These are phyloP conservation scores for Colletotrichum gloeosporioides DNA, from an alignment of 2,329 filamentous ascomycete genomes.

Conservation along the genomic window DNA sequence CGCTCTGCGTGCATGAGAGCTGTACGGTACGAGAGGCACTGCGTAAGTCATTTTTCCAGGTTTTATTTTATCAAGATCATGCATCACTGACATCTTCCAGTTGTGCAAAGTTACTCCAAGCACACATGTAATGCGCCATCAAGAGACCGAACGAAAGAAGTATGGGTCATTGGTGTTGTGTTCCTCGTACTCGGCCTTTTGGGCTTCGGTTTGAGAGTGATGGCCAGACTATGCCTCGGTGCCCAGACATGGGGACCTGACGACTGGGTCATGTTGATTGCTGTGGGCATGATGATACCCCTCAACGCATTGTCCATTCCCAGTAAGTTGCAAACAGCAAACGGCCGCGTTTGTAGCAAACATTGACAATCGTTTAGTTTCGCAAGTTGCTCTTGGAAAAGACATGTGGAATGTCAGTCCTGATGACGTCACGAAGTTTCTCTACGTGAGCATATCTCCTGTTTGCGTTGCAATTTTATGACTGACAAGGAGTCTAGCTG, in stretches of 20 bases:
- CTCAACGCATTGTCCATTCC: constrained; percentile 5
- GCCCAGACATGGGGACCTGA: constrained; percentile 38
- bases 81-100: not conserved
- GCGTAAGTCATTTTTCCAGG: not conserved
- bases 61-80: not conserved
- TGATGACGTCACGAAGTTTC: constrained; percentile 29
- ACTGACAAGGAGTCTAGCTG: constrained; percentile 22
- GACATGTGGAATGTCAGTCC: constrained; percentile 41
- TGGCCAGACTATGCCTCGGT: constrained; percentile 30
- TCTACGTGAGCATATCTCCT: constrained; percentile 28
- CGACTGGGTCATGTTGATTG: constrained; percentile 42
- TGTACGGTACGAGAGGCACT: constrained; percentile 24
- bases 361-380: constrained; percentile 29
- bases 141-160: constrained; percentile 29
- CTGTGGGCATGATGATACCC: constrained; percentile 24
- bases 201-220: constrained; percentile 33
- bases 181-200: constrained; percentile 32
- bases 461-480: not conserved
- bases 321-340: not conserved
- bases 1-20: constrained; percentile 19
- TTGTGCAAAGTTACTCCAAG: constrained; percentile 26
- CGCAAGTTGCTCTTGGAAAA: constrained; percentile 34
- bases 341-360: not conserved
- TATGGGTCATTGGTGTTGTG: constrained; percentile 29
- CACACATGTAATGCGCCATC: constrained; percentile 28